Evolutionary conservation across 768 basidiomycete genomes (phyloP).

Genomic region (Kwoniella sp.): DNA sequence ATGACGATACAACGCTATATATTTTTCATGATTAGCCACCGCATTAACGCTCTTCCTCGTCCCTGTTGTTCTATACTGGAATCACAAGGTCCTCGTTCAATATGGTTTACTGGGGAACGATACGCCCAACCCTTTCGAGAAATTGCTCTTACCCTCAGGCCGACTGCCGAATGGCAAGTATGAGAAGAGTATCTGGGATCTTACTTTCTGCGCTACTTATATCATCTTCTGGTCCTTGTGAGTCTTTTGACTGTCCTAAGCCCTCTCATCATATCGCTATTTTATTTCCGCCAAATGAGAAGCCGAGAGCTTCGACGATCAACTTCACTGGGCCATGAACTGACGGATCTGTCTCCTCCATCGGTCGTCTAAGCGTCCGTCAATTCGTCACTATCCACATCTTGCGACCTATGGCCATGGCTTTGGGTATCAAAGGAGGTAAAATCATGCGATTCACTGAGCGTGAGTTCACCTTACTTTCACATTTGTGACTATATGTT

Average conservation of each 20-base stretch:
- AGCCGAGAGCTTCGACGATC: too few relatives aligned
- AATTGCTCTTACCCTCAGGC: constrained; percentile 65
- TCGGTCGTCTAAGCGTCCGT: constrained; percentile 67
- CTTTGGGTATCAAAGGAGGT: constrained; percentile 68
- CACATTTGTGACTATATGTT: too few relatives aligned
- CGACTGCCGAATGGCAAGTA: constrained; percentile 57
- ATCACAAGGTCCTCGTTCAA: constrained; percentile 57
- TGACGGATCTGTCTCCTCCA: too few relatives aligned
- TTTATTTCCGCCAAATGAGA: too few relatives aligned
- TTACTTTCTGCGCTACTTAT: constrained; percentile 77
- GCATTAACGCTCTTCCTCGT: constrained; percentile 44
- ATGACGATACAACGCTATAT: too few relatives aligned
- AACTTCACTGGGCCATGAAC: too few relatives aligned
- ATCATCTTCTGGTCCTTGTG: constrained; percentile 83
- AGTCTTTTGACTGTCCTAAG: constrained; percentile 21
- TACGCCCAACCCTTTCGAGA: constrained; percentile 71
- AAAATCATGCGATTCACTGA: constrained; percentile 87
- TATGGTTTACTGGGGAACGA: constrained; percentile 52
- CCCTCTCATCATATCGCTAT: too few relatives aligned
- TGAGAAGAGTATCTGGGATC: constrained; percentile 71
- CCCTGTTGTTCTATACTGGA: constrained; percentile 42
- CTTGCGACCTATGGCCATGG: constrained; percentile 68
- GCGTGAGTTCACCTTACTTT: constrained; percentile 57
- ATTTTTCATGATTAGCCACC: constrained; percentile 39
- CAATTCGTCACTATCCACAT: constrained; percentile 71